phyloP scores from a whole-genome alignment of 306 rosid genomes.

The Dryas octopetala region DNA sequence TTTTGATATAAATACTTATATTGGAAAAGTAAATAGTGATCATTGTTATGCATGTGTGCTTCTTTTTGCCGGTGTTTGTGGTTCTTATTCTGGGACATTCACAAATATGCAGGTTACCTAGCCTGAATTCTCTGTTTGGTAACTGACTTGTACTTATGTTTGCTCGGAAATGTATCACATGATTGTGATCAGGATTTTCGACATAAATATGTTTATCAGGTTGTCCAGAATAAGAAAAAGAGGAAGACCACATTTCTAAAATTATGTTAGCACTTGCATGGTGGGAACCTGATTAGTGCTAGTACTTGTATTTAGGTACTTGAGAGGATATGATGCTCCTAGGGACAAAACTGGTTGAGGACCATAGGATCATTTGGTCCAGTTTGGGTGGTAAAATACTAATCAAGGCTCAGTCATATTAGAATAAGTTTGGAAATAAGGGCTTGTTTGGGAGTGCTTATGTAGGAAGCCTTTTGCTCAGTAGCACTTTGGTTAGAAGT shows the following conservation, averaged over 20 bases:
- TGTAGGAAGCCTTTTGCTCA: too few species aligned
- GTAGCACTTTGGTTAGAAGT: too few species aligned
- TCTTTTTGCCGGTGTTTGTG: neutral
- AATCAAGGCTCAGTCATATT: neutral
- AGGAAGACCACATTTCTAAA: neutral
- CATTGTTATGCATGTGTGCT: neutral
- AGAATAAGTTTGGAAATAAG: neutral
- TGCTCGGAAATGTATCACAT: neutral
- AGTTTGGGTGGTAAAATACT: neutral
- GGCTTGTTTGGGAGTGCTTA: too few species aligned
- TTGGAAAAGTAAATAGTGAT: neutral
- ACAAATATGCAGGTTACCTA: neutral
- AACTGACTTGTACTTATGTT: neutral
- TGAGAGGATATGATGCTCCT: neutral
- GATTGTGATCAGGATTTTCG: constrained; percentile 1
- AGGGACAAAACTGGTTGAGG: neutral
- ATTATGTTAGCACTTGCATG: too few species aligned
- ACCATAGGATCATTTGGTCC: neutral
- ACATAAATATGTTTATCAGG: neutral
- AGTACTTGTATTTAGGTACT: neutral
- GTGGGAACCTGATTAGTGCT: neutral
- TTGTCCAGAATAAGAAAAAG: neutral
- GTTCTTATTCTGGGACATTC: neutral
- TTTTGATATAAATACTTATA: constrained; percentile 14
- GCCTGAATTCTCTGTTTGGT: constrained; percentile 3